Evolutionary conservation across 768 basidiomycete genomes (phyloP), one percentile per base, ranked within the genome.

Genomic region (Kwoniella sp.): DNA sequence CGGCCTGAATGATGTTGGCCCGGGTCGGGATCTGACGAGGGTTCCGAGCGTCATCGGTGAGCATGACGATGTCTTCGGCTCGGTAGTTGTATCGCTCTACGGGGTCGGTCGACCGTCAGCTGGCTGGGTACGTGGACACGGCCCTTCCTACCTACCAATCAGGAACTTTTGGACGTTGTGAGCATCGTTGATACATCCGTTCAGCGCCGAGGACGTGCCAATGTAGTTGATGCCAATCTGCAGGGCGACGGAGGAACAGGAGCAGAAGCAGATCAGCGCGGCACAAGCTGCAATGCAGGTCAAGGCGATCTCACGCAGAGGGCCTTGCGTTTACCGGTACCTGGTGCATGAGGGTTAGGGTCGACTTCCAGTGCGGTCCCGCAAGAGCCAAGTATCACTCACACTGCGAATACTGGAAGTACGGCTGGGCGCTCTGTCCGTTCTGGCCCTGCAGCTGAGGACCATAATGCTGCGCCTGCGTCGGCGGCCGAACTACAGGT

Each of bases 121-220:
- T n/a, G n/a, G n/a, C n/a, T n/a, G n/a, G n/a, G n/a, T n/a, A 20
- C 5, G 31, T 34, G 22, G 12, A 36, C 15, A 22, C 7, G 28
- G 3, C 9, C 3, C n/a, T n/a, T n/a, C n/a, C n/a, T n/a, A 52
- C 62, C 51, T 25, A 65, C 65, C 68, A 54, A 78, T 79, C 39
- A 92, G 75, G 77, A 96, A 96, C n/a, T 76, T 71, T 62, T 81
- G 79, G 46, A 96, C 81, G 70, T 90, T 92, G 41, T 78, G 73
- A 0, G 85, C 92, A 65, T 99, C 93, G 69, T 96, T 93, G 69
- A 93, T 85, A 69, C 93, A 98, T 9, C 93, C 93, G 0, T 77
- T 73, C 6, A 96, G 77, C 61, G 83, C 80, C n/a, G 80, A 80
- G 3, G 72, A 70, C 60, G 83, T 82, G 0, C 87, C 85, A 19